phyloP scores from a whole-genome alignment of 495 filamentous ascomycete genomes.

The Penicillium goetzii region DNA sequence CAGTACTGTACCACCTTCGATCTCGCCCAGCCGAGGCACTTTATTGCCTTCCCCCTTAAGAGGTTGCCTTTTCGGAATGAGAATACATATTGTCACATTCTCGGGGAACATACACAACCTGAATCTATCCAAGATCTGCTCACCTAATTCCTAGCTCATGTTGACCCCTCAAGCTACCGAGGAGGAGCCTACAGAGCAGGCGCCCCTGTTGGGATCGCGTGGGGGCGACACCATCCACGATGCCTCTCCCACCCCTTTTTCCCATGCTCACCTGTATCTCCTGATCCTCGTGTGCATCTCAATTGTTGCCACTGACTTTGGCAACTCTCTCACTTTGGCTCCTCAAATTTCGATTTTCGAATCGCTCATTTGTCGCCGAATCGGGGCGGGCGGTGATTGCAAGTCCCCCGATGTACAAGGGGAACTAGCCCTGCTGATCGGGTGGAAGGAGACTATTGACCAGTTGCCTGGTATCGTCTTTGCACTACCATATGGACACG shows the following conservation, averaged over 20 bases:
- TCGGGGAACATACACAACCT: neutral
- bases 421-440: conserved; percentile 1
- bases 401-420: neutral
- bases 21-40: neutral
- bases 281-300: conserved; percentile 1
- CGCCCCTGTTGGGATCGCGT: neutral
- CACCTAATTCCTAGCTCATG: neutral
- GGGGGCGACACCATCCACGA: neutral
- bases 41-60: neutral
- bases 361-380: conserved; percentile 2
- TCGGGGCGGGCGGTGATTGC: neutral
- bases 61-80: neutral
- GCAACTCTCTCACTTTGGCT: neutral
- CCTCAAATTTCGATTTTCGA: conserved; percentile 6
- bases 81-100: neutral
- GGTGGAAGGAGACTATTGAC: conserved; percentile 2
- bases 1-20: neutral
- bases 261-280: neutral
- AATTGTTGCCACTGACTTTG: conserved; percentile 1
- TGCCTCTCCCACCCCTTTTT: neutral
- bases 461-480: neutral
- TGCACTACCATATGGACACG: neutral
- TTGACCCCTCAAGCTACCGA: neutral
- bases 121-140: neutral
- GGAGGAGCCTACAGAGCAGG: neutral